A percentile compares a stretch with the other conserved stretches of the same genome.
Conservation (phyloP, 306 rosid genomes). For the Begonia fuchsioides region DNA sequence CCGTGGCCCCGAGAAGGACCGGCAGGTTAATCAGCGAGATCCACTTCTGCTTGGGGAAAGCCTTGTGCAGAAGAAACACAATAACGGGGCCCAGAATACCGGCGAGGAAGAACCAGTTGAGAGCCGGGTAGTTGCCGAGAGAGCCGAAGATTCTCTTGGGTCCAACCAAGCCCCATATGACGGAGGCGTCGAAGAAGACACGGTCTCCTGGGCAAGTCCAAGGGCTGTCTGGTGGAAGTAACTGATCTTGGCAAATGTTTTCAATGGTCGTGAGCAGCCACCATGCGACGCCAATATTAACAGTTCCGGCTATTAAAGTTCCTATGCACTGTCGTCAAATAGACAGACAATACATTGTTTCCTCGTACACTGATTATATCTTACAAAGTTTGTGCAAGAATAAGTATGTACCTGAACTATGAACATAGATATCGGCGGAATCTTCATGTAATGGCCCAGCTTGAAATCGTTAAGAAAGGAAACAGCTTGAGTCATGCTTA, state of each 20-base stretch:
- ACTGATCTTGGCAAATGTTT: slow-evolving; percentile 11
- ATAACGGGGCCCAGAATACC: slow-evolving; percentile 15
- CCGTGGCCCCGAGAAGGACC: slow-evolving; percentile 6
- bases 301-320: slow-evolving; percentile 18
- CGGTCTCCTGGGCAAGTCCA: slow-evolving; percentile 23
- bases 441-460: slow-evolving; percentile 75
- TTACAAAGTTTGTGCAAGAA: too few species aligned
- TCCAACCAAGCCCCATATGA: slow-evolving; percentile 27
- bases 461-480: slow-evolving; percentile 60
- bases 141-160: slow-evolving; percentile 19
- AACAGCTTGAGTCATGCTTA: slow-evolving; percentile 59
- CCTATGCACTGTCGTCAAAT: slow-evolving; percentile 11
- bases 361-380: too few species aligned
- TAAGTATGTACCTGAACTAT: slow-evolving; percentile 7
- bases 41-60: slow-evolving; percentile 14
- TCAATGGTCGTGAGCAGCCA: slow-evolving; percentile 14
- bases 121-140: slow-evolving; percentile 12
- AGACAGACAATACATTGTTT: neutral
- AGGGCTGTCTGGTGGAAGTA: slow-evolving; percentile 19
- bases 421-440: slow-evolving; percentile 58
- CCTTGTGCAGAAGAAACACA: slow-evolving; percentile 11
- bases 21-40: slow-evolving; percentile 10
- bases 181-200: slow-evolving; percentile 22
- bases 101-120: slow-evolving; percentile 24
- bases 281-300: slow-evolving; percentile 22